These are phyloP conservation scores for Speleostelium caveatum DNA, from an alignment of 78 protist genomes.

Conservation along the genomic window DNA sequence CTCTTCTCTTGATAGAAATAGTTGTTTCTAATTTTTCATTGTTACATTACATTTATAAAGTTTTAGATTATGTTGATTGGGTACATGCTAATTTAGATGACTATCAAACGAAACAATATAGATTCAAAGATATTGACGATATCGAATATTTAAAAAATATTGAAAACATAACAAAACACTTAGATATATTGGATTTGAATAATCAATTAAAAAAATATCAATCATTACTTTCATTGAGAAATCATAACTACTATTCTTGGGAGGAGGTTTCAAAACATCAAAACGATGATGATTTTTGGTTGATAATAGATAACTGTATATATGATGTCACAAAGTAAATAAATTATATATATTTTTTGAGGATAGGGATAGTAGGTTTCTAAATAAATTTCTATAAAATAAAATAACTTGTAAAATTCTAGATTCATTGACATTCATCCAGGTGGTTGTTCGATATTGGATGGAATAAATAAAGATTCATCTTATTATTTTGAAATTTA, in stretches of 20 bases:
- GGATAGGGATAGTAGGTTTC: neutral
- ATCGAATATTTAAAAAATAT: constrained; percentile 7
- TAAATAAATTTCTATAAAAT: neutral
- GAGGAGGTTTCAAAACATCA: constrained; percentile 19
- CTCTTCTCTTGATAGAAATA: neutral
- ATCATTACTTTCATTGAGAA: neutral
- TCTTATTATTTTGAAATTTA: constrained; percentile 36
- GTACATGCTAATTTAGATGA: constrained; percentile 7
- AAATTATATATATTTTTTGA: neutral
- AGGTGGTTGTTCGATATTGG: constrained; percentile 25
- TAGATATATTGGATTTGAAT: neutral
- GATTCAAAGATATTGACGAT: constrained; percentile 1
- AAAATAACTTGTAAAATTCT: neutral
- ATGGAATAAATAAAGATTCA: constrained; percentile 16
- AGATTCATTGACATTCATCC: constrained; percentile 34
- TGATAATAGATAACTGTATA: constrained; percentile 25
- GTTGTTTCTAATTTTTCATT: neutral
- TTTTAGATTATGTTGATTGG: constrained; percentile 38
- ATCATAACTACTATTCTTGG: neutral
- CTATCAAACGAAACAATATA: constrained; percentile 7
- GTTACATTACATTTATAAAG: neutral
- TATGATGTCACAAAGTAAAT: constrained; percentile 29
- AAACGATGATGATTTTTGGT: neutral
- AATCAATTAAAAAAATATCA: constrained; percentile 10
- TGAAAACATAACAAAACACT: neutral